Evolutionary conservation across 1,139 yeast species (phyloP), one percentile per base, ranked within the genome.

Genomic region (Taphrina wiesneri): DNA sequence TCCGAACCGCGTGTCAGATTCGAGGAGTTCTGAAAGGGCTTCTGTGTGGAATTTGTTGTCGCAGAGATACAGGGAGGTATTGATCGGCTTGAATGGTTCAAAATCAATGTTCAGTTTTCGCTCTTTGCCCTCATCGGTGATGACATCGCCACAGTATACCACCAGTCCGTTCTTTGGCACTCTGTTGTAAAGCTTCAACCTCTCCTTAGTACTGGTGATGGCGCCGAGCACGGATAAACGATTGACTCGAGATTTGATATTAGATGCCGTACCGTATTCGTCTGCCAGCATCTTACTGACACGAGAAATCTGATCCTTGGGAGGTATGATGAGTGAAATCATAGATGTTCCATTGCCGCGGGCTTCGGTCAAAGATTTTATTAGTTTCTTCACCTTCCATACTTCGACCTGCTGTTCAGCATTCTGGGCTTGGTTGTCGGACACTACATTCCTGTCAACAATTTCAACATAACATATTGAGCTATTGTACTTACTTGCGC

Each of bases 41-140:
- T 93, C 99, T 39, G 96, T 96, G 78, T 93, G 99, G 83, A 93
- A 93, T 78, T 92, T 93, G 81, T 92, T 92, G 81, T 93, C 99
- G 85, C 99, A 93, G 73, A 92, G 79, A 77, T 93, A 93, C 74
- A 93, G 82, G 15, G 97, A 89, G 30, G 99, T 93, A 82, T 93
- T 93, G 78, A 93, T 93, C 69, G 99, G 98, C 81, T 93, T 93
- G 83, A 93, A 93, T 32, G 97, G 98, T 77, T 92, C 97, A 72
- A 92, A 92, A 77, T 91, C 97, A 73, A 91, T 90, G 73, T 92
- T 92, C 75, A 92, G 86, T 78, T 90, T 92, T 82, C 91, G 88
- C 81, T 91, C 97, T 77, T 93, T 93, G 74, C 99, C 99, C 78
- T 93, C 98, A 69, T 88, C 96, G 53, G 97, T 93, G 72, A 92